Base-by-base conservation (phyloP, 108 stramenopile genomes). In the Seminavis robusta region DNA sequence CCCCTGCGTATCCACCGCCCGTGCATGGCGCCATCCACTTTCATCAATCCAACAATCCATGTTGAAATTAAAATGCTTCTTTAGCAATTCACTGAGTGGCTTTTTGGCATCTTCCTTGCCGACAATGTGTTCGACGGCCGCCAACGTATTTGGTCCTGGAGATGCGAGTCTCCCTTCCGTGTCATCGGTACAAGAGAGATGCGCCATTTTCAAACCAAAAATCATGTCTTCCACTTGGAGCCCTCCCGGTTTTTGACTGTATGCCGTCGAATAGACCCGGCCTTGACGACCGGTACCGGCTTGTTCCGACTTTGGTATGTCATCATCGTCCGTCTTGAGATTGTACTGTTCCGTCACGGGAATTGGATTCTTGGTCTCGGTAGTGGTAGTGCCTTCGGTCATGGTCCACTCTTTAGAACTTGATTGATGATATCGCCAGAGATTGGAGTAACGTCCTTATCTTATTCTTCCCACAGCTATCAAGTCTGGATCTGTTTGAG, bases 171-270 rank as follows among this genome's bases (percentile, higher is more conserved):
- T 38, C 2, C 32, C 44, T 13, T 61, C 45, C 10, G 47, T 34
- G 31, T 69, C 68, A 16, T 69, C 68, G 33, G 68, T 69, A 15
- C 61, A 52, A 27, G 68, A 52, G 3, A 69, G n/a, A 26, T 47
- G 45, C 6, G 68, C 68, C 52, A 62, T 52, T 33, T 74, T 59
- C 5, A 55, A 41, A 8, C 73, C 73, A 45, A 52, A 49, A 26
- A 73, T 29, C 23, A 73, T 39, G 8, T 74, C 73, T 11, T 74
- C 53, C 13, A 63, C 40, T 9, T 33, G 38, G 30, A 64, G 8
- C 3, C 52, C 67, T 27, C 71, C 71, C n/a, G 48, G 46, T 30
- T 53, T 44, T 28, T 58, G 16, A 7, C 33, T 34, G 41, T 42
- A 21, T 7, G 48, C 37, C 3, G 34, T 33, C 11, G 21, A 23